A percentile compares a stretch with the other conserved stretches of the same genome.
Evolutionary conservation across 73 alveolate genomes (phyloP).

Genomic region (Paramecium sexaurelia): DNA sequence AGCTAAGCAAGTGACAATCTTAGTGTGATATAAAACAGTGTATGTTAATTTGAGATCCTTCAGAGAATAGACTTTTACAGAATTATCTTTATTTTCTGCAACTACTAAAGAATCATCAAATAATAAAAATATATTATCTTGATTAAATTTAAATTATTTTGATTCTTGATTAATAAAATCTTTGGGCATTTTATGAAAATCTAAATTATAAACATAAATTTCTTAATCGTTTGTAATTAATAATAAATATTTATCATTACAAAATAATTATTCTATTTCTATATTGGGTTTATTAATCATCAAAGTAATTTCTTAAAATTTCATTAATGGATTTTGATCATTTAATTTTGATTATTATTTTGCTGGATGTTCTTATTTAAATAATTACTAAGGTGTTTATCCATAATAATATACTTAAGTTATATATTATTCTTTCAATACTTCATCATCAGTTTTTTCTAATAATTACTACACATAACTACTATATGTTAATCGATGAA

Average conservation of each 20-base stretch:
- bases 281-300: not conserved
- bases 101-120: conserved; percentile 8
- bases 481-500: conserved; percentile 78
- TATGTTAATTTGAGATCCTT: conserved; percentile 17
- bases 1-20: conserved; percentile 50
- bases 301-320: not conserved
- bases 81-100: not conserved
- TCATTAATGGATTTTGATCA: not conserved
- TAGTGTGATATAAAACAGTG: not conserved
- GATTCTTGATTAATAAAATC: not conserved
- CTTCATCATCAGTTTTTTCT: conserved; percentile 29
- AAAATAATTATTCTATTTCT: not conserved
- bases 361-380: conserved; percentile 59
- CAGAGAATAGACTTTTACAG: not conserved
- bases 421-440: conserved; percentile 32
- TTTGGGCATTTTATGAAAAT: not conserved
- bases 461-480: conserved; percentile 48
- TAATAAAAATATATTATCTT: not conserved
- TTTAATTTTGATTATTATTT: not conserved
- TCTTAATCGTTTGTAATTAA: not conserved
- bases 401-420: conserved; percentile 67
- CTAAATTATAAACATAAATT: not conserved
- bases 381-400: conserved; percentile 54
- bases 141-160: not conserved
- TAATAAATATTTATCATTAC: conserved; percentile 31